Percentiles rank a stretch among this genome's conserved stretches.
Evolutionary conservation across 202 grass and related monocot genomes (phyloP).

Genomic region (Dendrocalamus latiflorus): DNA sequence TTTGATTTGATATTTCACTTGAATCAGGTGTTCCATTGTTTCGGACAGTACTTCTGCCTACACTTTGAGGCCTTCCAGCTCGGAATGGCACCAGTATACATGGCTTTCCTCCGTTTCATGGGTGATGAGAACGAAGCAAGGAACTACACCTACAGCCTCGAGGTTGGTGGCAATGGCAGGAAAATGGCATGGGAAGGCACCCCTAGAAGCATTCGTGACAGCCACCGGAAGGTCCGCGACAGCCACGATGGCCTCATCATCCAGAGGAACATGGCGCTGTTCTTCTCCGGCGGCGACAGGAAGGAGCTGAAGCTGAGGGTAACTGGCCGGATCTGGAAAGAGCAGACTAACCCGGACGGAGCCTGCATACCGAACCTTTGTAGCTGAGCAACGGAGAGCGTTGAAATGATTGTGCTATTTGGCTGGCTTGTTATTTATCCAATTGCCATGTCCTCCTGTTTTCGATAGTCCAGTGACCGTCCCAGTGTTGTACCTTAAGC

Average conservation of each 20-base stretch:
- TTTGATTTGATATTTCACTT: background rate
- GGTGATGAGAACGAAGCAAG: conserved; percentile 79
- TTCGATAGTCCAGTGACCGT: conserved; percentile 22
- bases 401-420: conserved; percentile 38
- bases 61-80: conserved; percentile 94
- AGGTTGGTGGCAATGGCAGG: conserved; percentile 68
- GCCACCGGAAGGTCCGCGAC: conserved; percentile 77
- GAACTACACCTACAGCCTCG: conserved; percentile 82
- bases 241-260: conserved; percentile 92
- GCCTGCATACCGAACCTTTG: conserved; percentile 71
- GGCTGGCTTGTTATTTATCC: conserved; percentile 38
- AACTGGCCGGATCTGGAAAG: conserved; percentile 78
- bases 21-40: conserved; percentile 81
- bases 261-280: conserved; percentile 80
- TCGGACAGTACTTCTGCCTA: conserved; percentile 86
- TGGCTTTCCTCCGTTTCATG: conserved; percentile 91
- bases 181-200: conserved; percentile 90
- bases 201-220: conserved; percentile 85
- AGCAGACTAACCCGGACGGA: conserved; percentile 58
- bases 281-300: conserved; percentile 75
- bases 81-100: conserved; percentile 75
- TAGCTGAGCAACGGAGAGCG: conserved; percentile 35
- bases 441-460: conserved; percentile 14
- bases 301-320: conserved; percentile 86
- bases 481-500: conserved; percentile 23